Evolutionary conservation across 164 flowering plant species (phyloP).

Genomic region (Taxillus chinensis): DNA sequence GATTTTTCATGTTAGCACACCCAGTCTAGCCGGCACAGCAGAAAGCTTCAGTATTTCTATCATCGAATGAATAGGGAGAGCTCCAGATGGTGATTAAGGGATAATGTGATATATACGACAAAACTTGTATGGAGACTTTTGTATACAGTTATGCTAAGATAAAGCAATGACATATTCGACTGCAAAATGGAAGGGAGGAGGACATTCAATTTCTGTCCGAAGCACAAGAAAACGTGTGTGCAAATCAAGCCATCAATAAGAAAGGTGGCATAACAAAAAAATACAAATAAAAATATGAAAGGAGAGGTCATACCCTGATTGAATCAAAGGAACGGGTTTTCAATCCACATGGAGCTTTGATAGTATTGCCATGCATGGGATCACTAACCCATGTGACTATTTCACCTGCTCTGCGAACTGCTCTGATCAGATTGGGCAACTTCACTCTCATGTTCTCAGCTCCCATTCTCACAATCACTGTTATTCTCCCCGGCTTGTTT

Average conservation of each 20-base stretch:
- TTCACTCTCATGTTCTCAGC: conserved; percentile 47
- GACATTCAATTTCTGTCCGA: no score
- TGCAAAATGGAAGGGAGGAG: no score
- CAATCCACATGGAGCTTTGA: conserved; percentile 13
- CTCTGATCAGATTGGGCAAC: conserved; percentile 44
- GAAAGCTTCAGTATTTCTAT: no score
- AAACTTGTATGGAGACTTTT: no score
- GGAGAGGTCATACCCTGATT: conserved; percentile 19
- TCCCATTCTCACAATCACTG: conserved; percentile 45
- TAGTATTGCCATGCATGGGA: conserved; percentile 42
- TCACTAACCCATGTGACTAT: conserved; percentile 57
- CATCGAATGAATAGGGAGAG: no score
- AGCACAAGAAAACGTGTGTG: neutral
- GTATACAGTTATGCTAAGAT: no score
- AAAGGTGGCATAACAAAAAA: neutral
- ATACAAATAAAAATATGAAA: neutral
- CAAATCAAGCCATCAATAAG: no score
- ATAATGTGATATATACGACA: no score
- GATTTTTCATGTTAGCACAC: no score
- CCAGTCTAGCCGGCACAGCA: no score
- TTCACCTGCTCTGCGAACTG: conserved; percentile 41
- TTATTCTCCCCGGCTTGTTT: conserved; percentile 44
- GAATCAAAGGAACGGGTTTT: conserved; percentile 33
- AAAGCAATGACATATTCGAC: no score
- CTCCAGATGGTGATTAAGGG: no score